Evolutionary conservation across 352 stramenopile species (phyloP), one percentile per base, ranked within the genome.

Genomic region (Phytophthora pini): DNA sequence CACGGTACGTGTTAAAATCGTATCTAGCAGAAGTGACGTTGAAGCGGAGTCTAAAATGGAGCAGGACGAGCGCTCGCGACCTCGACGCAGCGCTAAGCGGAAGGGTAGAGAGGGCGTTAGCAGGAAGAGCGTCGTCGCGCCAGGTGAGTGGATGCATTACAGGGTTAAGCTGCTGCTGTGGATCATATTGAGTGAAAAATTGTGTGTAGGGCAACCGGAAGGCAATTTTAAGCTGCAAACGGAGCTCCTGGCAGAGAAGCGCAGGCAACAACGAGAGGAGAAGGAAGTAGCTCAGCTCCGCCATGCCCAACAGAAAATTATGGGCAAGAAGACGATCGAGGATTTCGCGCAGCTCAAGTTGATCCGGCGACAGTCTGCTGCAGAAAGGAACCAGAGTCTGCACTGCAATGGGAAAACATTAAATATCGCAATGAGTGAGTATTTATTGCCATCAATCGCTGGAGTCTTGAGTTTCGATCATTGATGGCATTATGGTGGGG

Each of bases 281-380:
- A 70, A 57, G 13, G 66, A 75, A 26, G 63, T 65, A 3, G 41
- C 26, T 11, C 79, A 79, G 45, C 67, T 80, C 11, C 58, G 69
- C 2, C 59, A 72, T 15, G 50, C 46, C 6, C 73, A 87, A 46
- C 79, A 82, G 26, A 82, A 71, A 59, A 66, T 88, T 8, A 6
- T 80, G 4, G 70, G 77, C 17, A 81, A 64, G 66, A 90, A 88
- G 61, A 84, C 70, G 5, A 77, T 78, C 2, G 75, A 87, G 26
- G 73, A 88, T 36, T 84, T 83, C 40, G 77, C 75, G 8, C 58
- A 61, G 8, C 41, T 87, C 15, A 79, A 79, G 11, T 34, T 90
- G 34, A 64, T 86, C 9, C 75, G 64, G 2, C 74, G 77, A 1
- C 70, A 80, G 44, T 69, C 78, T 43, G 59, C 66, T 5, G 51